Evolutionary conservation across 768 basidiomycete species (phyloP), one percentile per base, ranked within the genome.

Genomic region (Leccinellum luteum): DNA sequence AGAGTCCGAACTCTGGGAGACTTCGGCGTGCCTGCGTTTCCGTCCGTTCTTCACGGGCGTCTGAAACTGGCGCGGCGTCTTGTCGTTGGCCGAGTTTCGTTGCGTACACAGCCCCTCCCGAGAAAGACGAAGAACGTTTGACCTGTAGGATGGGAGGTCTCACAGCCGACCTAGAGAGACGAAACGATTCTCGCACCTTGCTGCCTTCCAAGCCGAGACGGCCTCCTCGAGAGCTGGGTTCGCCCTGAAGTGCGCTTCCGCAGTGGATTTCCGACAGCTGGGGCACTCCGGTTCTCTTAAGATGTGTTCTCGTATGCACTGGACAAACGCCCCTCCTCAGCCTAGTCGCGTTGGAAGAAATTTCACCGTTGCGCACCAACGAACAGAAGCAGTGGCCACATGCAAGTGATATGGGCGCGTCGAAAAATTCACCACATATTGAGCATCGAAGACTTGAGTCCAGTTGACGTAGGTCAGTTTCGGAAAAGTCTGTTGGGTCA

Each of bases 321-420:
- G 57, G 38, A 32, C 21, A 48, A 35, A 49, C 28, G 51, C 32
- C 35, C 52, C 41, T 31, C 27, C 27, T 61, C 51, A 68, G 57
- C 27, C 10, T 17, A 35, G 12, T 25, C 49, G 44, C 13, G 49
- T 34, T 61, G 34, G 25, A 56, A 19, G 32, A 21, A 3, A n/a
- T 21, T 25, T 23, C n/a, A 12, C 34, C 35, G 43, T 49, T 43
- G 66, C 85, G 63, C 60, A 90, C 89, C 65, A 81, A 67, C 14
- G 89, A 90, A 73, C 92, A 93, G 68, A 92, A 94, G 49, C 84
- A 86, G 65, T 94, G 92, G 1, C 90, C 91, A 66, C 92, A 93
- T 6, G 70, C 69, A 4, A 93, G 79, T 3, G 83, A 83, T 27
- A 93, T 85, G 5, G 92, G 92, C 0, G 80, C 90, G 52, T 81